Evolutionary conservation across 2,329 filamentous ascomycete genomes (phyloP).

Genomic region (Ceratocystis ficicola): DNA sequence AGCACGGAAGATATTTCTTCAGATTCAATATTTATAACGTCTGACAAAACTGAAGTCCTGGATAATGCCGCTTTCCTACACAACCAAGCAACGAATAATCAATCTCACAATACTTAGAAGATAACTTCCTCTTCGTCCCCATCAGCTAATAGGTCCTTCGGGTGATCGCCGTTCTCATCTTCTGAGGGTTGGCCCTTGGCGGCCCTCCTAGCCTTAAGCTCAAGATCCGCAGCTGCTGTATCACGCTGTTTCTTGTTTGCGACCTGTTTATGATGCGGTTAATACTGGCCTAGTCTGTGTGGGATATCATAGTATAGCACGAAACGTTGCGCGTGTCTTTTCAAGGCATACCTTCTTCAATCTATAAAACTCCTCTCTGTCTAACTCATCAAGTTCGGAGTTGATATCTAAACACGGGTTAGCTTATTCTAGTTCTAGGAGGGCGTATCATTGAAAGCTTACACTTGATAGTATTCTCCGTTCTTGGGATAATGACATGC

Average conservation of each 20-base stretch:
- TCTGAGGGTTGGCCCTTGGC: constrained; percentile 32
- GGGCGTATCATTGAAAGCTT: constrained; percentile 27
- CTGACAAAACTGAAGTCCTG: neutral
- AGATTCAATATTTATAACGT: constrained; percentile 10
- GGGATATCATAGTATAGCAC: too few relatives aligned
- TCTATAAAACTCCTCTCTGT: constrained; percentile 95
- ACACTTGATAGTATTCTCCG: constrained; percentile 99
- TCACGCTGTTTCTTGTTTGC: constrained; percentile 74
- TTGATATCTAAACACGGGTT: constrained; percentile 61
- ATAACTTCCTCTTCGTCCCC: constrained; percentile 77
- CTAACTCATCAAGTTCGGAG: constrained; percentile 91
- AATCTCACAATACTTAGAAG: constrained; percentile 41
- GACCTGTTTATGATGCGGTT: constrained; percentile 34
- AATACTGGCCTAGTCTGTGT: too few relatives aligned
- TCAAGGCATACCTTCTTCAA: constrained; percentile 59
- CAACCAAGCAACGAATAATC: neutral
- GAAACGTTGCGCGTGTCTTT: too few relatives aligned
- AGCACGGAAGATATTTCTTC: neutral
- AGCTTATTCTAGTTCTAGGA: neutral
- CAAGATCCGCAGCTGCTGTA: constrained; percentile 56
- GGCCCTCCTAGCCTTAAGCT: constrained; percentile 62
- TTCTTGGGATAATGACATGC: constrained; percentile 92
- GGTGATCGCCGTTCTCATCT: constrained; percentile 34
- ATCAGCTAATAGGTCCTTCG: constrained; percentile 57
- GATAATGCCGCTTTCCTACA: neutral